These are phyloP conservation scores for Amanita subjunquillea DNA, from an alignment of 768 basidiomycete genomes.

Conservation along the genomic window DNA sequence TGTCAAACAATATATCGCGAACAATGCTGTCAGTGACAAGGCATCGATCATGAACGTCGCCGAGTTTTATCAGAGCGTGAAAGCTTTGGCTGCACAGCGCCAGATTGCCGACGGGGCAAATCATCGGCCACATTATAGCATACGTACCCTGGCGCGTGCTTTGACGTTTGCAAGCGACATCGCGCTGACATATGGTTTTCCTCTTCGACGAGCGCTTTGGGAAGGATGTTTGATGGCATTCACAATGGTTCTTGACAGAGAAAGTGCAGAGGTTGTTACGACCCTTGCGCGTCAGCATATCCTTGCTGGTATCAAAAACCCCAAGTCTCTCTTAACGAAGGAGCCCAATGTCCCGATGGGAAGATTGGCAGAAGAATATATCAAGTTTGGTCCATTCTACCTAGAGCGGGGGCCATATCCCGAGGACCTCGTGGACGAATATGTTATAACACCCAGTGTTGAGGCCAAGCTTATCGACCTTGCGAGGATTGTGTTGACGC, in stretches of 20 bases:
- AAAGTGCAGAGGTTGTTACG: constrained; percentile 58
- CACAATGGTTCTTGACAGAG: constrained; percentile 82
- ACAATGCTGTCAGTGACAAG: constrained; percentile 74
- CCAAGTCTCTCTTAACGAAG: constrained; percentile 61
- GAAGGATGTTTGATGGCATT: constrained; percentile 98
- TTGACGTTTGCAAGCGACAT: constrained; percentile 85
- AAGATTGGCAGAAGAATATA: constrained; percentile 40
- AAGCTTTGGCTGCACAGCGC: constrained; percentile 59
- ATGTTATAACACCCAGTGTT: constrained; percentile 93
- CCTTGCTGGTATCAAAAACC: constrained; percentile 70
- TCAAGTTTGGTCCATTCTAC: constrained; percentile 90
- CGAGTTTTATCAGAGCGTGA: constrained; percentile 81
- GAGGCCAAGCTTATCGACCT: constrained; percentile 90
- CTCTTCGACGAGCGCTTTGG: constrained; percentile 77
- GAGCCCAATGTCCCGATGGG: constrained; percentile 47
- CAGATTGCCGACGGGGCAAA: constrained; percentile 91
- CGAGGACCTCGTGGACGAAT: constrained; percentile 60
- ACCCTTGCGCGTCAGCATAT: constrained; percentile 69
- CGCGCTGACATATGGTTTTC: constrained; percentile 51
- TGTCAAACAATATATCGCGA: constrained; percentile 82
- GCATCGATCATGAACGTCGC: constrained; percentile 83
- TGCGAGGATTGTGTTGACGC: constrained; percentile 82
- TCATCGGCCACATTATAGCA: constrained; percentile 89
- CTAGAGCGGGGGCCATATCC: constrained; percentile 68
- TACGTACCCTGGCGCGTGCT: constrained; percentile 89